Evolutionary conservation across 768 basidiomycete species (phyloP), one percentile per base, ranked within the genome.

Genomic region (Tylopilus felleus): DNA sequence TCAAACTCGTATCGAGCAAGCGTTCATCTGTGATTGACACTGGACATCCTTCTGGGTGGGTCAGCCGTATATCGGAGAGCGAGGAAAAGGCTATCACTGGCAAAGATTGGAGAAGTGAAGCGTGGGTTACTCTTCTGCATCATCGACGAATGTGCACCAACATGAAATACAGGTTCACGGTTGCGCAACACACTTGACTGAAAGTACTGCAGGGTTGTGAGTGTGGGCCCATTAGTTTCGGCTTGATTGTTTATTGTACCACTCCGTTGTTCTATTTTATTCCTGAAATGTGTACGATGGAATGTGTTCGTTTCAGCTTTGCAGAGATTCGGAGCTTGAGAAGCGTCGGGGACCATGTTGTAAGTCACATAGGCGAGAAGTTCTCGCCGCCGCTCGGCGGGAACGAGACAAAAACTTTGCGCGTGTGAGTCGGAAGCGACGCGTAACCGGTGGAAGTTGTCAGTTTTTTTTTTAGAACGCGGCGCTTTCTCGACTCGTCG

Each of bases 1-100:
- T 96, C 78, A 90, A 90, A 73, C 80, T 96, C 33, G 86, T 93
- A 6, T 74, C 76, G 16, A 79, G 84, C 56, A 88, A 87, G 73
- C 77, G 85, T 27, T 74, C 89, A 44, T 88, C 85, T 40, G 68
- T 95, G 40, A 69, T 95, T 36, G 72, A 80, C 21, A 73, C 76
- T 38, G 86, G 89, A 0, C 80, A 86, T 53, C 84, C 88, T 8
- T 70, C 80, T 8, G 86, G 89, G 5, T 90, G 87, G 84, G 81
- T 87, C 19, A 85, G 84, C 61, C 81, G 84, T 71, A 75, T 65
- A 61, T 57, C 67, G 16, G 69, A 70, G 28, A 60, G 75, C 29
- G 73, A 75, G 46, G 78, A 79, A 35, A 71, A 75, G 19, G 80
- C 75, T 6, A 28, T 51, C 29, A 55, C 66, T 8, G 79, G 80